These are phyloP conservation scores for Fragilaria crotonensis DNA, from an alignment of 108 stramenopile species.

Conservation along the genomic window DNA sequence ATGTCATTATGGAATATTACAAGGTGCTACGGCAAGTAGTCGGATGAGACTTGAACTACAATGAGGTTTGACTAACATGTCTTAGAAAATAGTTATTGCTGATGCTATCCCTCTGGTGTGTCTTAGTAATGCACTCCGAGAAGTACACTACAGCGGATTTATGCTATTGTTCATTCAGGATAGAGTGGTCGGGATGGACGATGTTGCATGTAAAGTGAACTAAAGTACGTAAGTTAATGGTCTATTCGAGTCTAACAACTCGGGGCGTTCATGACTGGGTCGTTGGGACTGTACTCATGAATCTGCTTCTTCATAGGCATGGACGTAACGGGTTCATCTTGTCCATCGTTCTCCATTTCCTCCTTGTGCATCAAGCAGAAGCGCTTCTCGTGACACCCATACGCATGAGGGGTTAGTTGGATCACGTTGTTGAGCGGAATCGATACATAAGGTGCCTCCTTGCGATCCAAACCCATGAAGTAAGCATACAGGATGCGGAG, in stretches of 20 bases:
- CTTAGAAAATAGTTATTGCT: no score
- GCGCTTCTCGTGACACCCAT: slow-evolving; percentile 91
- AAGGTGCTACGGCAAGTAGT: no score
- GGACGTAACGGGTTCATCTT: slow-evolving; percentile 82
- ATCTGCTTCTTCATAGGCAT: slow-evolving; percentile 51
- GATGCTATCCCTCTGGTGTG: no score
- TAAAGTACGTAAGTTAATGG: no score
- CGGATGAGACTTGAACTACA: no score
- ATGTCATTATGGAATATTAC: no score
- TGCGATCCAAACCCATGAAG: slow-evolving; percentile 93
- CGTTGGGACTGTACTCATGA: slow-evolving; percentile 18
- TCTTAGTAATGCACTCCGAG: no score
- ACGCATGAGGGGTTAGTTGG: slow-evolving; percentile 92
- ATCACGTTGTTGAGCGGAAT: slow-evolving; percentile 98
- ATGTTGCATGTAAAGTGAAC: no score
- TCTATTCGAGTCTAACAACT: slow-evolving; percentile 31
- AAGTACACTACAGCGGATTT: no score
- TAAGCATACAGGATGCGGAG: slow-evolving; percentile 97
- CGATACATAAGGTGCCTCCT: slow-evolving; percentile 93
- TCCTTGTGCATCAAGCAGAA: slow-evolving; percentile 83
- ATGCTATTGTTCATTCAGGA: no score
- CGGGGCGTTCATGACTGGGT: slow-evolving; percentile 59
- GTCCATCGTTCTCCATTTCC: slow-evolving; percentile 86
- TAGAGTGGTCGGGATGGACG: no score
- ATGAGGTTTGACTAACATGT: no score